Conservation (phyloP, 2,329 filamentous ascomycete genomes). For the Septoria linicola region DNA sequence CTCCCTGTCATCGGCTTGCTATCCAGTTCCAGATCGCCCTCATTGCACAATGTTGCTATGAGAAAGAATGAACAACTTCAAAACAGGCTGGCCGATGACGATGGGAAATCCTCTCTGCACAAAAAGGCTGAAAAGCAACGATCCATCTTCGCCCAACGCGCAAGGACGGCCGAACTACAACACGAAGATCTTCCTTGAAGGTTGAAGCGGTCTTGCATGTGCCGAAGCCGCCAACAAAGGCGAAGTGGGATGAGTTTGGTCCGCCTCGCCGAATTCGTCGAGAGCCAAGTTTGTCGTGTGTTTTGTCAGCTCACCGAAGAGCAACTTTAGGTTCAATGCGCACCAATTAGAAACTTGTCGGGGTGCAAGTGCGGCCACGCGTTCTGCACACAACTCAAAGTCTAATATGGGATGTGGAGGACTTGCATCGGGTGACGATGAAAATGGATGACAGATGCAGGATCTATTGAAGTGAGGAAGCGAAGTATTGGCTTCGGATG, state of each 20-base stretch:
- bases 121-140: not conserved
- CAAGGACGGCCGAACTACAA: not conserved
- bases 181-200: conserved; percentile 3
- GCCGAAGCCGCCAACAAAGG: not conserved
- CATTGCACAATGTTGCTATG: too few species aligned
- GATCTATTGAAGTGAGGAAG: not conserved
- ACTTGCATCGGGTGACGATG: not conserved
- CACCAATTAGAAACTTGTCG: conserved; percentile 5
- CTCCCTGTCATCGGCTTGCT: too few species aligned
- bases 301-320: not conserved
- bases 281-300: not conserved
- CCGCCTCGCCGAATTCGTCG: not conserved
- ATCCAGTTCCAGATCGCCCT: too few species aligned
- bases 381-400: conserved; percentile 3
- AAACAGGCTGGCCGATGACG: not conserved
- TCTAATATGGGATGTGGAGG: conserved; percentile 1
- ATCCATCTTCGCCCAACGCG: not conserved
- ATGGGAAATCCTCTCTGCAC: not conserved
- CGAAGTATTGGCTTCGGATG: conserved; percentile 3
- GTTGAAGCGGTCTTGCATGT: conserved; percentile 3
- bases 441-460: not conserved
- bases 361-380: conserved; percentile 5
- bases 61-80: too few species aligned
- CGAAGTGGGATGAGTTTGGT: not conserved
- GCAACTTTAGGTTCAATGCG: conserved; percentile 4